These are phyloP conservation scores for Phellopilus nigrolimitatus DNA, from an alignment of 1,284 basidiomycete genomes.

Conservation along the genomic window DNA sequence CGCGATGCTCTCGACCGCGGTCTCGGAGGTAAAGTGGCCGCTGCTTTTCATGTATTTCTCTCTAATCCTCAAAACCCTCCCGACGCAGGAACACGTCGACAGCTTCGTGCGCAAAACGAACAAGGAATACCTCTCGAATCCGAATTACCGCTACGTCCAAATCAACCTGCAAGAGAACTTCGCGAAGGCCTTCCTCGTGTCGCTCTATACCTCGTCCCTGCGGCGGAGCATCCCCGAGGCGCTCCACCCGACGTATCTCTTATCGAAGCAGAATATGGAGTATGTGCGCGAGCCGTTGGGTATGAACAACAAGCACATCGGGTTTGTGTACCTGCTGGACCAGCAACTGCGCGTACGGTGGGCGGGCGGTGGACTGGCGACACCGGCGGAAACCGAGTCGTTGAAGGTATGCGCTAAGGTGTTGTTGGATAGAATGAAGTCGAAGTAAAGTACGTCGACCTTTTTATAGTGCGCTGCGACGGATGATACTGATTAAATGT, in stretches of 20 bases:
- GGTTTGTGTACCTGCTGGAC: slow-evolving; percentile 92
- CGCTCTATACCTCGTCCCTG: slow-evolving; percentile 75
- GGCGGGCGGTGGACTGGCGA: slow-evolving; percentile 88
- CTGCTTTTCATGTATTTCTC: slow-evolving; percentile 6
- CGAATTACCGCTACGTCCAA: slow-evolving; percentile 79
- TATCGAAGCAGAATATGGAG: slow-evolving; percentile 79
- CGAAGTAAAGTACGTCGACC: background rate
- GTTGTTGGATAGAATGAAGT: slow-evolving; percentile 52
- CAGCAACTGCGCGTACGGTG: slow-evolving; percentile 82
- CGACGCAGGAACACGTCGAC: slow-evolving; percentile 69
- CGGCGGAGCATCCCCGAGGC: slow-evolving; percentile 59
- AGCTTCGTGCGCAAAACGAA: slow-evolving; percentile 70
- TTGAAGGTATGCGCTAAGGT: slow-evolving; percentile 74
- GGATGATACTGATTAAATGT: no score
- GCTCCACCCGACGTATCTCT: slow-evolving; percentile 74
- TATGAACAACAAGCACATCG: slow-evolving; percentile 87
- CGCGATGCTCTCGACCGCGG: slow-evolving; percentile 74
- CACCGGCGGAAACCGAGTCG: slow-evolving; percentile 64
- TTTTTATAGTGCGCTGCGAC: no score
- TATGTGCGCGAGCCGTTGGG: slow-evolving; percentile 77
- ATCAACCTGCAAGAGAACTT: slow-evolving; percentile 89
- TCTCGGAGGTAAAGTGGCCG: slow-evolving; percentile 68
- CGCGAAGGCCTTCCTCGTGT: slow-evolving; percentile 85
- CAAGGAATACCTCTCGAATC: slow-evolving; percentile 53
- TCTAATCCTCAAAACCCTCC: slow-evolving; percentile 10